Evolutionary conservation across 495 filamentous ascomycete genomes (phyloP).

Genomic region (Poronia punctata): DNA sequence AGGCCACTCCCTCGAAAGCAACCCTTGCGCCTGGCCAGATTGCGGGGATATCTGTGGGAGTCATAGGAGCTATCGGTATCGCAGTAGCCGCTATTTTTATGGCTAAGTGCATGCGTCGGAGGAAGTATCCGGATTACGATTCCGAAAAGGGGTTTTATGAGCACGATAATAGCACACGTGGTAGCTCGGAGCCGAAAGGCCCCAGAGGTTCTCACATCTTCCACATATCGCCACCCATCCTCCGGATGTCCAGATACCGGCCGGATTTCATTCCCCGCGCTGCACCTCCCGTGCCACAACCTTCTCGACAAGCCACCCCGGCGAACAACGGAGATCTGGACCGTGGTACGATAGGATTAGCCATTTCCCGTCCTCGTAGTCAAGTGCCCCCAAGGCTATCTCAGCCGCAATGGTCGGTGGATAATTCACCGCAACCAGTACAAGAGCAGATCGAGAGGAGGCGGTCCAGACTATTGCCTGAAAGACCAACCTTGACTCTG

Average conservation of each 20-base stretch:
- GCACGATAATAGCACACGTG: constrained; percentile 1
- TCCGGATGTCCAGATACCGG: constrained; percentile 6
- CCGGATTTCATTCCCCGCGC: constrained; percentile 1
- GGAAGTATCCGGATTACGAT: constrained; percentile 23
- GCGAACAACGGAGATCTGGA: constrained; percentile 11
- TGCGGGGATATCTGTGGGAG: constrained; percentile 41
- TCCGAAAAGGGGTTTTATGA: constrained; percentile 31
- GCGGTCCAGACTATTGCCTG: constrained; percentile 16
- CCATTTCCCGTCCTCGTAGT: constrained; percentile 30
- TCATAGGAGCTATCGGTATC: constrained; percentile 31
- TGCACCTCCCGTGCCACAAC: constrained; percentile 25
- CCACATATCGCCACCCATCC: constrained; percentile 26
- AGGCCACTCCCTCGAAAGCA: constrained; percentile 5
- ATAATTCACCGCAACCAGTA: background rate
- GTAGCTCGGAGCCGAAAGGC: constrained; percentile 6
- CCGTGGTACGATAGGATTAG: constrained; percentile 34
- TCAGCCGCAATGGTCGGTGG: constrained; percentile 3
- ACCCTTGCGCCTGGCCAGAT: constrained; percentile 34
- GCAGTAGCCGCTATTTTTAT: constrained; percentile 35
- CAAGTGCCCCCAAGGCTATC: constrained; percentile 10
- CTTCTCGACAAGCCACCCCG: constrained; percentile 20
- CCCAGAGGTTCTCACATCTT: constrained; percentile 6
- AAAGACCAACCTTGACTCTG: constrained; percentile 27
- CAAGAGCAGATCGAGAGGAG: constrained; percentile 7
- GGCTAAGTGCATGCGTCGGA: constrained; percentile 30